Evolutionary conservation across 2,329 filamentous ascomycete species (phyloP).

Genomic region (Cytospora piceae): DNA sequence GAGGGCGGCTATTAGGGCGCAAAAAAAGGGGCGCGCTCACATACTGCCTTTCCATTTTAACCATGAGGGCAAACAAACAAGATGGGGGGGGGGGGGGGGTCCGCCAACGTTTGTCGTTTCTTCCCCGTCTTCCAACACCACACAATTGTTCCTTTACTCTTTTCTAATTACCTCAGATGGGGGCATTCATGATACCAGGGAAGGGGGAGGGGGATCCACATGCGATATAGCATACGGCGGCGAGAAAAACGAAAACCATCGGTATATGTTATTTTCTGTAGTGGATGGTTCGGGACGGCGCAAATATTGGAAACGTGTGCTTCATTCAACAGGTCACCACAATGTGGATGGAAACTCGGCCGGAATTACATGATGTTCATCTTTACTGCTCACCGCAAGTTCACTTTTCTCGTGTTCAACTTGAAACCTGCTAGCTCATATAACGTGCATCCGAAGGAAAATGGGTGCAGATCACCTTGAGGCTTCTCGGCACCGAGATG

Average conservation of each 20-base stretch:
- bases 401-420: too few species aligned
- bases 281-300: too few species aligned
- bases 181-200: too few species aligned
- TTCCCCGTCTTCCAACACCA: neutral
- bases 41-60: too few species aligned
- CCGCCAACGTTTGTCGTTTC: neutral
- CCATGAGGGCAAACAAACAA: neutral
- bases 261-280: neutral
- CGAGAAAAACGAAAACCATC: neutral
- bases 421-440: neutral
- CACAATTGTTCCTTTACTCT: neutral
- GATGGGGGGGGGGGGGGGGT: neutral
- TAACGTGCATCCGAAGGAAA: neutral
- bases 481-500: constrained; percentile 5
- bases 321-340: too few species aligned
- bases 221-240: neutral
- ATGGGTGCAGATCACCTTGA: neutral
- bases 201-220: too few species aligned
- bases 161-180: neutral
- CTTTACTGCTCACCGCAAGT: too few species aligned
- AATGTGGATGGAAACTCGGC: too few species aligned
- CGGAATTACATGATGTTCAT: too few species aligned
- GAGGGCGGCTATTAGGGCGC: constrained; percentile 28
- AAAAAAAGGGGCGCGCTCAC: too few species aligned
- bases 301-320: too few species aligned